Percentiles rank a stretch among this genome's conserved stretches.
These are phyloP conservation scores for Cyclotella choctawhatcheeana DNA, from an alignment of 108 stramenopile genomes.

Conservation along the genomic window DNA sequence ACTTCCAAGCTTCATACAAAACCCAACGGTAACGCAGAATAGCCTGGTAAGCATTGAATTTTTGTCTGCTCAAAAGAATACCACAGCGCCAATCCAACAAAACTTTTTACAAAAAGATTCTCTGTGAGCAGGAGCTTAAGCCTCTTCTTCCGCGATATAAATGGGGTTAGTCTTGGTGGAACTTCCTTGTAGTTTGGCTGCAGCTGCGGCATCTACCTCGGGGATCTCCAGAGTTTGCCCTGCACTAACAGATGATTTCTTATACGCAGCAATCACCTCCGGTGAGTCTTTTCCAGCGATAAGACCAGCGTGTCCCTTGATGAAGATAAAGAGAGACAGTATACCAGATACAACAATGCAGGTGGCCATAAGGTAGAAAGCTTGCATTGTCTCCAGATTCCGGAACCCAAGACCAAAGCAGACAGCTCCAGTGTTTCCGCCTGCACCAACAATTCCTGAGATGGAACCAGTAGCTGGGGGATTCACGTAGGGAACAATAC, in stretches of 20 bases:
- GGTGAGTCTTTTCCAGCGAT: constrained; percentile 38
- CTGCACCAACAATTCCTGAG: constrained; percentile 82
- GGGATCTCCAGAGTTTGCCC: constrained; percentile 42
- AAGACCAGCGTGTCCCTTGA: constrained; percentile 62
- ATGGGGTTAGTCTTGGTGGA: not conserved
- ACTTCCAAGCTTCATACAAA: too few relatives aligned
- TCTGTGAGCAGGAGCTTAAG: too few relatives aligned
- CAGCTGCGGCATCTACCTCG: constrained; percentile 22
- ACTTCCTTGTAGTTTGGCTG: not conserved
- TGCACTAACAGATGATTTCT: constrained; percentile 4
- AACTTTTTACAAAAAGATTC: too few relatives aligned
- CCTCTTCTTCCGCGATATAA: constrained; percentile 11
- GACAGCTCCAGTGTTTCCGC: constrained; percentile 76
- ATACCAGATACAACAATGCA: constrained; percentile 53
- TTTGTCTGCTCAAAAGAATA: too few relatives aligned
- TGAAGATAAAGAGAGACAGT: constrained; percentile 52
- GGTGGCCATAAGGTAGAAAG: constrained; percentile 61
- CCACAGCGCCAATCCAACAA: too few relatives aligned
- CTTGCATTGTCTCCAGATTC: constrained; percentile 38
- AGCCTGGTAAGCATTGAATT: too few relatives aligned
- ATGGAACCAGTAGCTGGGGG: constrained; percentile 72
- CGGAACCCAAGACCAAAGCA: constrained; percentile 70
- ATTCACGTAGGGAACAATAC: constrained; percentile 83
- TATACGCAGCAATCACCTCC: constrained; percentile 39
- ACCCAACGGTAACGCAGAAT: too few relatives aligned